These are phyloP conservation scores for Hordeum pubiflorum DNA, from an alignment of 202 grass and related monocot genomes.

Conservation along the genomic window DNA sequence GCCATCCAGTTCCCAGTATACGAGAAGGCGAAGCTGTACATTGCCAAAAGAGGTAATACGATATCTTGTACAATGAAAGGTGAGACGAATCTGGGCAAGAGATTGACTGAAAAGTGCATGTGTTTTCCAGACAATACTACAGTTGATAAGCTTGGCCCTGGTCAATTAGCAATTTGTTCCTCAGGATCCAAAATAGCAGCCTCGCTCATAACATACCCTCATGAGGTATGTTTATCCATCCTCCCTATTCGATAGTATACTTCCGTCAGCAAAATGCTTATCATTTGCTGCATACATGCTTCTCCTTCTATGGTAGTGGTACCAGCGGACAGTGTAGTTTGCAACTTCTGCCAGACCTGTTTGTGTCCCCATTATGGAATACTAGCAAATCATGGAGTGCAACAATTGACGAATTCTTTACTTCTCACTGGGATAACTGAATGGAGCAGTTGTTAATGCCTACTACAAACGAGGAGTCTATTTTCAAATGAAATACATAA, in stretches of 20 bases:
- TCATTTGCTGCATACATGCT: neutral
- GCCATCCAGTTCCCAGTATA: slow-evolving; percentile 79
- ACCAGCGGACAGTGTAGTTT: neutral
- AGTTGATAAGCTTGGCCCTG: slow-evolving; percentile 62
- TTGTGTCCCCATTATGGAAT: neutral
- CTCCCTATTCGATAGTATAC: neutral
- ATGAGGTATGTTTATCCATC: slow-evolving; percentile 52
- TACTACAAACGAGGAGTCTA: neutral
- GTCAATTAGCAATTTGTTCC: slow-evolving; percentile 51
- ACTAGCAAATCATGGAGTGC: neutral
- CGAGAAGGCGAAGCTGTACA: slow-evolving; percentile 64
- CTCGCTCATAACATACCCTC: slow-evolving; percentile 76
- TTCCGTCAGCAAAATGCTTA: neutral
- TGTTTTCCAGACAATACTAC: slow-evolving; percentile 60
- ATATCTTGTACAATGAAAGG: neutral
- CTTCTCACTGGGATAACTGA: neutral
- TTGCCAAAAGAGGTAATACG: slow-evolving; percentile 56
- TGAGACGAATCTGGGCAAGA: neutral
- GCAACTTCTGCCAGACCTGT: neutral
- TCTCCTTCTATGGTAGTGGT: neutral
- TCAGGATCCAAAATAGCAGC: slow-evolving; percentile 75
- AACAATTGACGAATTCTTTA: neutral
- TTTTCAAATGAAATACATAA: slow-evolving; percentile 4
- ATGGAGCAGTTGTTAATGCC: neutral
- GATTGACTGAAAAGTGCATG: neutral